Conservation (phyloP, 768 basidiomycete species). For the Trametes meyenii region DNA sequence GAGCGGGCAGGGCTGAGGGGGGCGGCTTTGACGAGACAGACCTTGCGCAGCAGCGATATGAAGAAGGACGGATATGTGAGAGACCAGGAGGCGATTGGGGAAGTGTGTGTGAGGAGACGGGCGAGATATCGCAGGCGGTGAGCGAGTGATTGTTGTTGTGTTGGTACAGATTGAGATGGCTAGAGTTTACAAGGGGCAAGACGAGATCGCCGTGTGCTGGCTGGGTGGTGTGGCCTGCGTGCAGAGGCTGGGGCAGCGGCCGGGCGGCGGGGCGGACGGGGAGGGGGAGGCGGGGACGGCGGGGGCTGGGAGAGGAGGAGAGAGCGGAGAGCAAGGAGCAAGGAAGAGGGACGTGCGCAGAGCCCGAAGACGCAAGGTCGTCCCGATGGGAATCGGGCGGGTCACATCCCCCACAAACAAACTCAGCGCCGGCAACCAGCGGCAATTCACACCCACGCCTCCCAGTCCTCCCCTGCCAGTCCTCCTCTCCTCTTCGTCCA, state of each 20-base stretch:
- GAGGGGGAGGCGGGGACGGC: slow-evolving; percentile 6
- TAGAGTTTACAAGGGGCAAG: slow-evolving; percentile 4
- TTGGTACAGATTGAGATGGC: slow-evolving; percentile 3
- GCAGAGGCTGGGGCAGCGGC: neutral
- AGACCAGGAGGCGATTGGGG: neutral
- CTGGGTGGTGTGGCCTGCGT: neutral
- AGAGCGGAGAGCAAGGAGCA: slow-evolving; percentile 12
- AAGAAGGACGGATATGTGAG: slow-evolving; percentile 1
- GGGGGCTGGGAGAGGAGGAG: slow-evolving; percentile 15
- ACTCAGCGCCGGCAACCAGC: slow-evolving; percentile 26
- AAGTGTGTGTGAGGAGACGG: neutral
- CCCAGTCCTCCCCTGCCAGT: neutral
- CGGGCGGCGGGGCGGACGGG: neutral
- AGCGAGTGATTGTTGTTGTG: slow-evolving; percentile 9
- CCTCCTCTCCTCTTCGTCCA: neutral
- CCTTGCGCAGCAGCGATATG: slow-evolving; percentile 26
- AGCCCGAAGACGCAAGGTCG: slow-evolving; percentile 37
- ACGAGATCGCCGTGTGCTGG: neutral
- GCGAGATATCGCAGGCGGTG: slow-evolving; percentile 11
- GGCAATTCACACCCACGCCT: neutral
- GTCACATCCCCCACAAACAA: slow-evolving; percentile 22
- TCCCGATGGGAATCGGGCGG: slow-evolving; percentile 41
- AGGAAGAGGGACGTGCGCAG: slow-evolving; percentile 30
- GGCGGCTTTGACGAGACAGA: slow-evolving; percentile 8
- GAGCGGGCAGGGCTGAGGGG: slow-evolving; percentile 1